phyloP scores from a whole-genome alignment of 768 basidiomycete genomes.

The Pisolithus sp. region DNA sequence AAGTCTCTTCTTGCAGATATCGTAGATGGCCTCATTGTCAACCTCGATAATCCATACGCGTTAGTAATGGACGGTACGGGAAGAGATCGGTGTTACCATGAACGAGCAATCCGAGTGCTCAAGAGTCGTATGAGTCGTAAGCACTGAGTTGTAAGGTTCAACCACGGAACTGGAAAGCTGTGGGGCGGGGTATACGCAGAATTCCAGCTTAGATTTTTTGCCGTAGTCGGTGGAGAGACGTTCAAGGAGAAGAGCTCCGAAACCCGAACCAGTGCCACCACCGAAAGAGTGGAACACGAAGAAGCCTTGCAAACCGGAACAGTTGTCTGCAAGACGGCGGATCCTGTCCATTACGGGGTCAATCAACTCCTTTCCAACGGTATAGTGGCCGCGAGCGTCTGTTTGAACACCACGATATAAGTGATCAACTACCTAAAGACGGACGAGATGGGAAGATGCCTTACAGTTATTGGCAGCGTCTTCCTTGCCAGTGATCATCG shows the following conservation, averaged over 20 bases:
- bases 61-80: constrained; percentile 1
- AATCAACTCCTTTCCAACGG: constrained; percentile 96
- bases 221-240: constrained; percentile 97
- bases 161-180: constrained; percentile 94
- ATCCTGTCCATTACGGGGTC: constrained; percentile 97
- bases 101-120: constrained; percentile 99
- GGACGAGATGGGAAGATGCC: neutral
- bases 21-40: constrained; percentile 99
- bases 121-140: constrained; percentile 97
- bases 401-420: constrained; percentile 6
- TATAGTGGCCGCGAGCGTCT: constrained; percentile 99
- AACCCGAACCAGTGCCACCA: constrained; percentile 98
- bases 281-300: constrained; percentile 99
- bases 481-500: constrained; percentile 95
- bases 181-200: constrained; percentile 95
- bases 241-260: constrained; percentile 95
- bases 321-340: constrained; percentile 95
- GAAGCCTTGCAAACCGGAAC: constrained; percentile 97
- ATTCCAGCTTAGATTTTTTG: constrained; percentile 99
- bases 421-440: constrained; percentile 3
- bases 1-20: constrained; percentile 97
- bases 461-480: constrained; percentile 98
- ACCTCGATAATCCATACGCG: constrained; percentile 43
- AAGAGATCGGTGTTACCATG: constrained; percentile 57
- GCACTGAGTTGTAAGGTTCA: constrained; percentile 96